These are phyloP conservation scores for Trypanosoma melophagium DNA, from an alignment of 208 protist genomes.

Conservation along the genomic window DNA sequence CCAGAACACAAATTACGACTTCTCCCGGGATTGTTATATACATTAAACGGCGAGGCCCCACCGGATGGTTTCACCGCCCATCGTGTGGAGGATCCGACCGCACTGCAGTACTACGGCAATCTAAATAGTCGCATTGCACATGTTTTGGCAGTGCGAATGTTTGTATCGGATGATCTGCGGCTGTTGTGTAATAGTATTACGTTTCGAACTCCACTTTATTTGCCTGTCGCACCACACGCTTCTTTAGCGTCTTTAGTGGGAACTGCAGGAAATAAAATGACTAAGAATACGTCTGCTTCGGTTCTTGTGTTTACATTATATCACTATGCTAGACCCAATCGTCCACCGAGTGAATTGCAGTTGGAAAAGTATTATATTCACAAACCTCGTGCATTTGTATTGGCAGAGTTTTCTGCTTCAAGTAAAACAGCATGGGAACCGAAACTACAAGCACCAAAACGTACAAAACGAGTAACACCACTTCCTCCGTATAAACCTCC, in stretches of 20 bases:
- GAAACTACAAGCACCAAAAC: conserved; percentile 55
- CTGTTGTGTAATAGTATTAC: conserved; percentile 76
- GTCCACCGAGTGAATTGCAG: conserved; percentile 72
- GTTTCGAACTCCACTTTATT: conserved; percentile 34
- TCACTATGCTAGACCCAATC: conserved; percentile 84
- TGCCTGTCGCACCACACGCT: conserved; percentile 34
- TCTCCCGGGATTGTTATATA: conserved; percentile 76
- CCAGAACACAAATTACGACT: conserved; percentile 57
- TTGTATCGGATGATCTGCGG: conserved; percentile 72
- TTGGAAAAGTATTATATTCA: conserved; percentile 80
- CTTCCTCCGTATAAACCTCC: conserved; percentile 65
- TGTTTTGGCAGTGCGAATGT: conserved; percentile 46
- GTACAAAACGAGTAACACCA: conserved; percentile 42
- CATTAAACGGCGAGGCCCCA: conserved; percentile 33
- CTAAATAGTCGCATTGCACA: conserved; percentile 49
- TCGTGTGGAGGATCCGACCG: conserved; percentile 50
- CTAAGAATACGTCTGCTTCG: neutral
- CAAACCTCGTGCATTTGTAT: conserved; percentile 33
- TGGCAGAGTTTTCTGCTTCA: conserved; percentile 20
- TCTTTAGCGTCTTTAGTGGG: conserved; percentile 29
- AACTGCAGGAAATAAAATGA: conserved; percentile 1
- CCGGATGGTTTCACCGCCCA: conserved; percentile 56
- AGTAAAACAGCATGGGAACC: conserved; percentile 34
- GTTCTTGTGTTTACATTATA: conserved; percentile 54
- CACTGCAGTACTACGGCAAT: conserved; percentile 83